These are phyloP conservation scores for Salix viminalis DNA, from an alignment of 345 rosid genomes.

Conservation along the genomic window DNA sequence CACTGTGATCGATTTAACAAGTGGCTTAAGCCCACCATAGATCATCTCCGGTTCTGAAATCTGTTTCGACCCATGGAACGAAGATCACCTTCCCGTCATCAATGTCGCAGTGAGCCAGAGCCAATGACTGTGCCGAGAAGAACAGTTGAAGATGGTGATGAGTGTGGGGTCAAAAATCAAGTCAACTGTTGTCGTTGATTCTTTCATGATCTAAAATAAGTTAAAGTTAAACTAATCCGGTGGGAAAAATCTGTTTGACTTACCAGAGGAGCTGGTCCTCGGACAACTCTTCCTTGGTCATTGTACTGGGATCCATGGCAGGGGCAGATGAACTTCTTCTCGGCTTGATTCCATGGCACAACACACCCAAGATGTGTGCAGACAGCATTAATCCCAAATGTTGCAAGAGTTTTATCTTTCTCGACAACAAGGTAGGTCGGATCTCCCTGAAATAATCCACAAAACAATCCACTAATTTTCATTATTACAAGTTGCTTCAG, in stretches of 20 bases:
- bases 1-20: not conserved
- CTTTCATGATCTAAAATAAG: not conserved
- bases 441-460: conserved; percentile 59
- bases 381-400: conserved; percentile 75
- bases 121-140: conserved; percentile 57
- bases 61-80: conserved; percentile 88
- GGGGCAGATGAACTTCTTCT: conserved; percentile 91
- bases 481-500: not conserved
- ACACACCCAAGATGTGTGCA: conserved; percentile 98
- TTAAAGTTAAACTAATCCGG: not conserved
- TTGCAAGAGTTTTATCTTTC: conserved; percentile 75
- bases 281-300: conserved; percentile 86
- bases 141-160: not conserved
- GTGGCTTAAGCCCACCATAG: conserved; percentile 80
- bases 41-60: conserved; percentile 92
- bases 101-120: conserved; percentile 76
- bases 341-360: conserved; percentile 83
- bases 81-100: conserved; percentile 84
- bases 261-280: conserved; percentile 98
- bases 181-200: not conserved
- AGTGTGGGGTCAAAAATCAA: not conserved
- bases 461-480: not conserved
- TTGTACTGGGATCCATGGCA: conserved; percentile 99
- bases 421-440: conserved; percentile 96
- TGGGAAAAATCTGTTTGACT: conserved; percentile 18